phyloP scores from a whole-genome alignment of 176 grass and related monocot genomes.

The Aegilops bicornis region DNA sequence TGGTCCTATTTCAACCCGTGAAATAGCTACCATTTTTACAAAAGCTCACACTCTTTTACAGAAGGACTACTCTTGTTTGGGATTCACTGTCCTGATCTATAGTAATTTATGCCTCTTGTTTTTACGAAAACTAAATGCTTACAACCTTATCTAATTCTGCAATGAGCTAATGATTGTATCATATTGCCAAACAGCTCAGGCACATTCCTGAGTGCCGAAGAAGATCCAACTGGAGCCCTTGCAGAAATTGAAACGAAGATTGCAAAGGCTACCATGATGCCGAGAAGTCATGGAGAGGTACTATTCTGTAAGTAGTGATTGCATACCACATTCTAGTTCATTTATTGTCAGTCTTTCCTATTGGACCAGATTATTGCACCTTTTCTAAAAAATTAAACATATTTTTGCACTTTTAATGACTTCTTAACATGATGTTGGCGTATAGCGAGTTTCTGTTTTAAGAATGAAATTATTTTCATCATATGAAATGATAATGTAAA shows the following conservation, averaged over 20 bases:
- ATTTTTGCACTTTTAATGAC: background rate
- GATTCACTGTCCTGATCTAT: background rate
- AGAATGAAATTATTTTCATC: background rate
- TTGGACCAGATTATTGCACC: background rate
- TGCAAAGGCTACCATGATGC: slow-evolving; percentile 90
- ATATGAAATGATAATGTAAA: slow-evolving; percentile 6
- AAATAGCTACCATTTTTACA: background rate
- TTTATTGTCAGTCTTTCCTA: background rate
- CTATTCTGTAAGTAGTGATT: background rate
- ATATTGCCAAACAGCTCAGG: slow-evolving; percentile 69
- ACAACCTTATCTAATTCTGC: background rate
- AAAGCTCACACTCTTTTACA: background rate
- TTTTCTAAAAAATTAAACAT: background rate
- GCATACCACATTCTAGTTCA: background rate
- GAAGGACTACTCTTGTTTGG: background rate
- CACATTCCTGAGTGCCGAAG: slow-evolving; percentile 80
- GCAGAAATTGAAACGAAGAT: slow-evolving; percentile 82
- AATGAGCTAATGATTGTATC: slow-evolving; percentile 12
- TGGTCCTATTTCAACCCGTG: background rate
- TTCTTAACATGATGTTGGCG: background rate
- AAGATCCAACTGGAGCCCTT: slow-evolving; percentile 79
- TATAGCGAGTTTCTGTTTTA: slow-evolving; percentile 11
- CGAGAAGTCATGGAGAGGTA: slow-evolving; percentile 88
- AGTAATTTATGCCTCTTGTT: background rate
- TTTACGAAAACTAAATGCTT: background rate